A percentile compares a stretch with the other conserved stretches of the same genome.
Conservation (phyloP, 345 rosid genomes). For the Hibiscus mutabilis region DNA sequence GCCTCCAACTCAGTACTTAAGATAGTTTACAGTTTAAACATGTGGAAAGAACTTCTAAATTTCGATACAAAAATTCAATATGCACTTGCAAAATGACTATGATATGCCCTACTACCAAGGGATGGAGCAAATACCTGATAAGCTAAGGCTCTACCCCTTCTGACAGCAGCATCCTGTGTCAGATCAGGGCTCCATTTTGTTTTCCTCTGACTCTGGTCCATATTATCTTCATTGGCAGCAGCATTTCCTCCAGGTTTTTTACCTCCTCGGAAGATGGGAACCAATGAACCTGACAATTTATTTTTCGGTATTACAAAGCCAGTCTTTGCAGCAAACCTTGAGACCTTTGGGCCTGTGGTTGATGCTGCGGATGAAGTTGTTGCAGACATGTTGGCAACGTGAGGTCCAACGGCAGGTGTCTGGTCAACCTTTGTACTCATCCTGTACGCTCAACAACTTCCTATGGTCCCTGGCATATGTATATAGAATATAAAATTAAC, state of each 20-base stretch:
- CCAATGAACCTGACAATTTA: slow-evolving; percentile 75
- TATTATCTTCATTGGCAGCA: slow-evolving; percentile 29
- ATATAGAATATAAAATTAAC: background rate
- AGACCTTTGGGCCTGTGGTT: slow-evolving; percentile 42
- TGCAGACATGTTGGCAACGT: slow-evolving; percentile 33
- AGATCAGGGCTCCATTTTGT: slow-evolving; percentile 87
- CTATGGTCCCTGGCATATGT: background rate
- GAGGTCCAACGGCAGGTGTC: slow-evolving; percentile 24
- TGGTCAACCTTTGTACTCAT: slow-evolving; percentile 28
- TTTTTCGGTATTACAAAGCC: slow-evolving; percentile 94
- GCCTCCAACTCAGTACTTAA: slow-evolving; percentile 22
- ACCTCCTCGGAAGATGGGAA: slow-evolving; percentile 56
- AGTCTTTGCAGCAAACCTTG: slow-evolving; percentile 67
- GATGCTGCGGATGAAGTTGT: slow-evolving; percentile 29
- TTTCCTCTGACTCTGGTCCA: slow-evolving; percentile 51
- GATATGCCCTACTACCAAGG: background rate
- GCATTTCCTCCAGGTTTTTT: slow-evolving; percentile 37
- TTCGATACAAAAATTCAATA: background rate
- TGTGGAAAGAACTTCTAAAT: slow-evolving; percentile 4
- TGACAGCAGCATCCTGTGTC: slow-evolving; percentile 53
- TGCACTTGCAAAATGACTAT: background rate
- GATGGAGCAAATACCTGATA: slow-evolving; percentile 62
- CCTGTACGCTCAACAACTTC: background rate
- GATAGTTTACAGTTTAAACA: slow-evolving; percentile 1
- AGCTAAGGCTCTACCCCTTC: slow-evolving; percentile 58